A percentile compares a stretch with the other conserved stretches of the same genome.
Evolutionary conservation across 495 filamentous ascomycete genomes (phyloP).

Genomic region (Antarctomyces pellizariae): DNA sequence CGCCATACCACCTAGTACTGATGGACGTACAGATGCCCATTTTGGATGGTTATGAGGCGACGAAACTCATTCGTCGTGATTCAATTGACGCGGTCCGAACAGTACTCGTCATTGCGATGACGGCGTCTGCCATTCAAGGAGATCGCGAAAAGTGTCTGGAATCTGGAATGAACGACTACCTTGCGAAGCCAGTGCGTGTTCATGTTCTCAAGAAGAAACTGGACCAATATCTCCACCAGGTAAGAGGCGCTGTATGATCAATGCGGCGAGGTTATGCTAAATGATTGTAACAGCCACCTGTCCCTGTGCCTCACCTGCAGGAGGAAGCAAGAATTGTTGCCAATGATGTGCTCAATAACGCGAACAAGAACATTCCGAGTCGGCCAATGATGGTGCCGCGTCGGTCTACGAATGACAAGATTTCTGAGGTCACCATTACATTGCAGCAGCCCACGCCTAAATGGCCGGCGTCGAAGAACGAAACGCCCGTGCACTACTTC

Average conservation of each 20-base stretch:
- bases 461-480: no score
- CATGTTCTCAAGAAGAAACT: slow-evolving; percentile 52
- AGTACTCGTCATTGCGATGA: slow-evolving; percentile 81
- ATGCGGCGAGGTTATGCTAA: slow-evolving; percentile 1
- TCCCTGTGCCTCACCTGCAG: slow-evolving; percentile 6
- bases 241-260: slow-evolving; percentile 1
- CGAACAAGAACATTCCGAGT: no score
- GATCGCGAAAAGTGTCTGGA: slow-evolving; percentile 82
- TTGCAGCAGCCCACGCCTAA: no score
- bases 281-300: slow-evolving; percentile 3
- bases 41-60: slow-evolving; percentile 83
- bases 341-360: slow-evolving; percentile 5
- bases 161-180: slow-evolving; percentile 88
- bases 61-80: slow-evolving; percentile 54
- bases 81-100: slow-evolving; percentile 46
- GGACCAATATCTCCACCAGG: slow-evolving; percentile 21
- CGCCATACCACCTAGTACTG: slow-evolving; percentile 57
- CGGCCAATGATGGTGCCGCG: no score
- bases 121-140: slow-evolving; percentile 72
- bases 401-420: no score
- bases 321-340: slow-evolving; percentile 5
- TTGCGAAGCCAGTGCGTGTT: slow-evolving; percentile 70
- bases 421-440: no score
- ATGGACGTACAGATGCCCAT: slow-evolving; percentile 97
- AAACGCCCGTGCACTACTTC: no score